A percentile compares a stretch with the other conserved stretches of the same genome.
Evolutionary conservation across 2,329 filamentous ascomycete genomes (phyloP).

Genomic region (Ilyonectria sp.): DNA sequence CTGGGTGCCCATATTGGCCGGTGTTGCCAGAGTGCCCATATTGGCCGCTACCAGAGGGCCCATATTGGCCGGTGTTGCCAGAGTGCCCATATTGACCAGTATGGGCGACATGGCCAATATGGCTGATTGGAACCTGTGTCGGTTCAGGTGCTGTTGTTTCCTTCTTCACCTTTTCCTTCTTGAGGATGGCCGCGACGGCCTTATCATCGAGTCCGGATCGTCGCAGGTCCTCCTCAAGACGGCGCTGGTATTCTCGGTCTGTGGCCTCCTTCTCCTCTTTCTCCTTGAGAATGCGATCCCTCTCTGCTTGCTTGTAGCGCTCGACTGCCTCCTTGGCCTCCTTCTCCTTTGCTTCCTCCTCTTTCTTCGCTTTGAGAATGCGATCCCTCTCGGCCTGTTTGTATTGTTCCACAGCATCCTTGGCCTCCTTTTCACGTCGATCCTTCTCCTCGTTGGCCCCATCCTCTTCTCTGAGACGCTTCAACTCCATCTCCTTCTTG

Average conservation of each 20-base stretch:
- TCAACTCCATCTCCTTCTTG: slow-evolving; percentile 65
- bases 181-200: slow-evolving; percentile 71
- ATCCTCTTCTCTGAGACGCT: slow-evolving; percentile 65
- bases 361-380: slow-evolving; percentile 61
- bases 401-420: slow-evolving; percentile 66
- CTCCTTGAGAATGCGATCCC: slow-evolving; percentile 61
- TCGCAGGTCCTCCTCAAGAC: slow-evolving; percentile 71
- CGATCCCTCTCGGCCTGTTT: slow-evolving; percentile 63
- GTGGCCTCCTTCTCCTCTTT: slow-evolving; percentile 62
- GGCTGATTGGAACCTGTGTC: slow-evolving; percentile 22
- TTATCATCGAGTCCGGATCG: slow-evolving; percentile 72
- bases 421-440: slow-evolving; percentile 62
- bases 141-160: slow-evolving; percentile 40
- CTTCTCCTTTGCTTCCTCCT: slow-evolving; percentile 65
- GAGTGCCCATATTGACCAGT: slow-evolving; percentile 17
- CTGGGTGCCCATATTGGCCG: not conserved
- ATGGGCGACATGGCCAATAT: slow-evolving; percentile 19
- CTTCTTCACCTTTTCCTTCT: slow-evolving; percentile 66
- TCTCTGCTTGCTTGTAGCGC: slow-evolving; percentile 64
- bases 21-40: not conserved
- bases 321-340: slow-evolving; percentile 66
- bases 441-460: slow-evolving; percentile 51
- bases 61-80: not conserved
- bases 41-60: not conserved
- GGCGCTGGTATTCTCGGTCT: slow-evolving; percentile 65